A percentile compares a stretch with the other conserved stretches of the same genome.
phyloP scores from a whole-genome alignment of 768 basidiomycete species.

The Imleria badia region DNA sequence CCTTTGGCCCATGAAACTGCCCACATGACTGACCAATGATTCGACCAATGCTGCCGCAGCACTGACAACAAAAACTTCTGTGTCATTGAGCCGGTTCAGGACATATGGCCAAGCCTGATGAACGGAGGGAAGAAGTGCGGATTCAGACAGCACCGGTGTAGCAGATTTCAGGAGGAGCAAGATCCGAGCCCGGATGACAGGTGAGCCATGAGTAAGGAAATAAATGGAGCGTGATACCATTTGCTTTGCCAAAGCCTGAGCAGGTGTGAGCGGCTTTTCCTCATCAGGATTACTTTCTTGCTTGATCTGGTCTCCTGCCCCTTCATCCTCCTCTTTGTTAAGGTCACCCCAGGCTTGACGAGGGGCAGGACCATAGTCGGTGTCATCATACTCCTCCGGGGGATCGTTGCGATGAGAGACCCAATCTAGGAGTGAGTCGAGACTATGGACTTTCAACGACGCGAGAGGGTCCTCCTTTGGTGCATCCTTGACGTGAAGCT shows the following conservation, averaged over 20 bases:
- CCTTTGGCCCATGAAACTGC: constrained; percentile 80
- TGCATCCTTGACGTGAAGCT: constrained; percentile 28
- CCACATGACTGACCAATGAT: constrained; percentile 63
- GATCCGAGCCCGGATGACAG: constrained; percentile 82
- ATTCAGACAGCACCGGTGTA: constrained; percentile 67
- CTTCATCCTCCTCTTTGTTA: constrained; percentile 25
- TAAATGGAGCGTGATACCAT: constrained; percentile 86
- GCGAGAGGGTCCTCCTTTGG: constrained; percentile 18
- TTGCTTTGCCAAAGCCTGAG: constrained; percentile 75
- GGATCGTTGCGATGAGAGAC: constrained; percentile 46
- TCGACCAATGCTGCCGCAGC: constrained; percentile 77
- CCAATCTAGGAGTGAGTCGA: constrained; percentile 67
- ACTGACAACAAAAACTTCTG: constrained; percentile 76
- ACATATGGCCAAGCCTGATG: constrained; percentile 95
- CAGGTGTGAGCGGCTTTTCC: constrained; percentile 56
- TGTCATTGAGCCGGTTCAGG: constrained; percentile 74
- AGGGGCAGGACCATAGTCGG: constrained; percentile 61
- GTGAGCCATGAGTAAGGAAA: constrained; percentile 89
- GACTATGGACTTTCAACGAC: constrained; percentile 31
- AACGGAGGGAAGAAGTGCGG: constrained; percentile 78
- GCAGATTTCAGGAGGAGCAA: constrained; percentile 72
- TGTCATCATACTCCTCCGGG: constrained; percentile 38
- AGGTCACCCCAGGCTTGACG: constrained; percentile 53
- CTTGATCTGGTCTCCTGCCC: constrained; percentile 16
- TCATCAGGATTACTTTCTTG: constrained; percentile 33